Evolutionary conservation across 371 early-diverging fungal species (phyloP).

Genomic region (Funneliformis caledonium): DNA sequence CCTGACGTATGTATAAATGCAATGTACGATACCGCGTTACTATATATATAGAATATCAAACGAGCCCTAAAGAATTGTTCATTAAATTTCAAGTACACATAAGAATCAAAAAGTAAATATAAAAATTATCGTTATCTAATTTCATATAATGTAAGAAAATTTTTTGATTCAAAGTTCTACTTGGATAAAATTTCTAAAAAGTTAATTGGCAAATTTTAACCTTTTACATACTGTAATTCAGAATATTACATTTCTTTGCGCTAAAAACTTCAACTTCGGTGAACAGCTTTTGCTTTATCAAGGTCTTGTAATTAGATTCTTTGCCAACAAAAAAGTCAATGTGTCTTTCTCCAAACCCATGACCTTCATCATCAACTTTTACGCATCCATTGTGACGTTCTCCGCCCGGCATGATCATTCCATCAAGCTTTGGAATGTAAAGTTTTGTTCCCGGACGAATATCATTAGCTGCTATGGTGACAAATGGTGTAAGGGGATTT

Average conservation of each 20-base stretch:
- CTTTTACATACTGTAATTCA: neutral
- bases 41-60: too few relatives aligned
- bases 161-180: too few relatives aligned
- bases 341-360: conserved; percentile 1
- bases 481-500: neutral
- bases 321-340: neutral
- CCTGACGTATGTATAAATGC: too few relatives aligned
- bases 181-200: too few relatives aligned
- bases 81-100: too few relatives aligned
- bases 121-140: too few relatives aligned
- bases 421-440: neutral
- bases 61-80: too few relatives aligned
- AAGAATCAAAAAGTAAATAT: too few relatives aligned
- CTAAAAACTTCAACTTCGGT: neutral
- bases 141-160: too few relatives aligned
- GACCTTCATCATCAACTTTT: neutral
- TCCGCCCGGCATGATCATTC: neutral
- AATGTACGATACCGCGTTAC: too few relatives aligned
- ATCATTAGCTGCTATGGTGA: conserved; percentile 7
- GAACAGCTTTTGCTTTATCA: neutral
- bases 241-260: neutral
- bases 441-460: neutral
- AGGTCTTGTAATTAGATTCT: neutral
- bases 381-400: conserved; percentile 12
- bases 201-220: too few relatives aligned